These are phyloP conservation scores for Hanseniaspora lachancei DNA, from an alignment of 805 yeast species.

Conservation along the genomic window DNA sequence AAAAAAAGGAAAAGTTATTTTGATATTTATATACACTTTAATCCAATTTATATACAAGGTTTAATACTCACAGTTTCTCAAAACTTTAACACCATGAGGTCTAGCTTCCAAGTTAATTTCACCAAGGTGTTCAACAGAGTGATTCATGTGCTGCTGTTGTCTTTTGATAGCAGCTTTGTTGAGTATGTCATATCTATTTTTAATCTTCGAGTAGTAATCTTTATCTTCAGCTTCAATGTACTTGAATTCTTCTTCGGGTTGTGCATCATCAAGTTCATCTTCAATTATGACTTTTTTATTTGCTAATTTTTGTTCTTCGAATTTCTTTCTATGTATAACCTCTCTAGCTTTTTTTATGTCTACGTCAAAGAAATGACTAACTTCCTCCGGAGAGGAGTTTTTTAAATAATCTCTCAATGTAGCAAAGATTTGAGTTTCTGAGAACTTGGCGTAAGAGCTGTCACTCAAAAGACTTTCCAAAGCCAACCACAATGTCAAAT, in stretches of 20 bases:
- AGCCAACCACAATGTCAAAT: slow-evolving; percentile 25
- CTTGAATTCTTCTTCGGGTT: background rate
- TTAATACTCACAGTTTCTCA: slow-evolving; percentile 2
- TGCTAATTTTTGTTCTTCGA: background rate
- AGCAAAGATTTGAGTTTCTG: too few species aligned
- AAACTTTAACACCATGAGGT: background rate
- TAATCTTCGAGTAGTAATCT: slow-evolving; percentile 15
- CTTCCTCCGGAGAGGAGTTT: background rate
- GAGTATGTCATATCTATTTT: background rate
- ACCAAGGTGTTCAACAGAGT: slow-evolving; percentile 1
- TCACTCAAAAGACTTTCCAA: slow-evolving; percentile 16
- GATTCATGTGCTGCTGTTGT: background rate
- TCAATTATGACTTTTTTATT: background rate
- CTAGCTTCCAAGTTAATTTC: background rate
- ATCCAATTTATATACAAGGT: slow-evolving; percentile 1
- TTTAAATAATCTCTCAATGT: background rate
- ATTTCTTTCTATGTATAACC: background rate
- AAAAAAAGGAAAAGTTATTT: background rate
- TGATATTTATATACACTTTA: slow-evolving; percentile 1
- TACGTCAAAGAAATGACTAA: background rate
- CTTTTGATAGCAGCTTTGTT: background rate
- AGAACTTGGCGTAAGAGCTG: background rate
- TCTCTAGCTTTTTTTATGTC: slow-evolving; percentile 11
- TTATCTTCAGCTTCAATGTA: slow-evolving; percentile 3
- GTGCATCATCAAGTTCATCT: background rate